Conservation (phyloP, 768 basidiomycete species). For the Auriculariales sp. region DNA sequence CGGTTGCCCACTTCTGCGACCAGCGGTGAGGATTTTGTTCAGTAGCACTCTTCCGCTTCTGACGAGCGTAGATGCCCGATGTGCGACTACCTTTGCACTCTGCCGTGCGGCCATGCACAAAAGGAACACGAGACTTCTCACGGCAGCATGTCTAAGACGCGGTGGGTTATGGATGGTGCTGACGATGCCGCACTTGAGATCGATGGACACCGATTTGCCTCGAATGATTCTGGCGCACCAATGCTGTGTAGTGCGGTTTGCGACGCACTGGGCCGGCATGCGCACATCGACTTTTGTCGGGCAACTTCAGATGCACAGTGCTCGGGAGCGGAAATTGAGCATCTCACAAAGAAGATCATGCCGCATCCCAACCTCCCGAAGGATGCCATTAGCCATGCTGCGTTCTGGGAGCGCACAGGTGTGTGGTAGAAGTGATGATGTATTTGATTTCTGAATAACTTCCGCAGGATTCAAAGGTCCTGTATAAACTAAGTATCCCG, state of each 20-base stretch:
- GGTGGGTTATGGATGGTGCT: conserved; percentile 41
- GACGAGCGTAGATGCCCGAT: conserved; percentile 28
- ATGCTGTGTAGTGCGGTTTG: conserved; percentile 50
- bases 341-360: conserved; percentile 25
- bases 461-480: conserved; percentile 38
- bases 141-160: conserved; percentile 45
- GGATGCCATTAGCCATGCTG: conserved; percentile 36
- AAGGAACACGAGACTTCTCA: conserved; percentile 48
- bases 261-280: conserved; percentile 38
- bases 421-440: conserved; percentile 3
- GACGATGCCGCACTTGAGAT: conserved; percentile 36
- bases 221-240: conserved; percentile 33
- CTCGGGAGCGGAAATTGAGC: conserved; percentile 28
- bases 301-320: conserved; percentile 23
- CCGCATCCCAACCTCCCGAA: conserved; percentile 35
- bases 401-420: conserved; percentile 50
- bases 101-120: conserved; percentile 44
- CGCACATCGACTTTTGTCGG: conserved; percentile 43
- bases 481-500: background rate
- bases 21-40: conserved; percentile 18
- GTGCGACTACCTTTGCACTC: conserved; percentile 44
- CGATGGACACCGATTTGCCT: conserved; percentile 31
- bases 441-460: background rate
- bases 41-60: background rate
- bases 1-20: conserved; percentile 42